phyloP scores from a whole-genome alignment of 257 asterid genomes.

The Solanum pennellii region DNA sequence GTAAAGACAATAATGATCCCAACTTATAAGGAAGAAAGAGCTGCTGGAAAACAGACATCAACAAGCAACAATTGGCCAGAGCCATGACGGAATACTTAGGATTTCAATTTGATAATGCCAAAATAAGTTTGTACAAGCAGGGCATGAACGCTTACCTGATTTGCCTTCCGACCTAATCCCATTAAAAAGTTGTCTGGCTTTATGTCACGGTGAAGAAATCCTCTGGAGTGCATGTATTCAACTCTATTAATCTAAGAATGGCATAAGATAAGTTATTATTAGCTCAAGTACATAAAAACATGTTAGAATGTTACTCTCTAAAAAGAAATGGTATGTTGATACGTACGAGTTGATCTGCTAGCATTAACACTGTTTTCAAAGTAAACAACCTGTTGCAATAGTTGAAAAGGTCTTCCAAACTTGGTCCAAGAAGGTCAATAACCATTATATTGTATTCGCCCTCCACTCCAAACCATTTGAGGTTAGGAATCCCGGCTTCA shows the following conservation, averaged over 20 bases:
- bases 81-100: neutral
- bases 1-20: neutral
- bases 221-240: conserved; percentile 89
- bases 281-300: neutral
- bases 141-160: conserved; percentile 41
- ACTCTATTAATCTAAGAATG: conserved; percentile 72
- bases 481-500: conserved; percentile 79
- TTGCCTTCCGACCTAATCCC: conserved; percentile 97
- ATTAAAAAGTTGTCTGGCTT: conserved; percentile 92
- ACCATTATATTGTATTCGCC: conserved; percentile 82
- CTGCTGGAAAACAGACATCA: neutral
- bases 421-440: conserved; percentile 92
- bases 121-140: neutral
- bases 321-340: neutral
- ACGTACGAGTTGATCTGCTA: conserved; percentile 85
- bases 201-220: conserved; percentile 96
- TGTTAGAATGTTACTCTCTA: neutral
- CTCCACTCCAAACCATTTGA: conserved; percentile 89
- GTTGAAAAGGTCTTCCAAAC: conserved; percentile 85
- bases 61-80: neutral
- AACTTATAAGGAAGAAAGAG: neutral
- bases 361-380: conserved; percentile 81
- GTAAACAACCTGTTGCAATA: conserved; percentile 73
- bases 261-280: neutral
- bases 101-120: neutral